Percentiles rank a stretch among this genome's conserved stretches.
These are phyloP conservation scores for Orbilia ellipsospora DNA, from an alignment of 2,329 filamentous ascomycete genomes.

Conservation along the genomic window DNA sequence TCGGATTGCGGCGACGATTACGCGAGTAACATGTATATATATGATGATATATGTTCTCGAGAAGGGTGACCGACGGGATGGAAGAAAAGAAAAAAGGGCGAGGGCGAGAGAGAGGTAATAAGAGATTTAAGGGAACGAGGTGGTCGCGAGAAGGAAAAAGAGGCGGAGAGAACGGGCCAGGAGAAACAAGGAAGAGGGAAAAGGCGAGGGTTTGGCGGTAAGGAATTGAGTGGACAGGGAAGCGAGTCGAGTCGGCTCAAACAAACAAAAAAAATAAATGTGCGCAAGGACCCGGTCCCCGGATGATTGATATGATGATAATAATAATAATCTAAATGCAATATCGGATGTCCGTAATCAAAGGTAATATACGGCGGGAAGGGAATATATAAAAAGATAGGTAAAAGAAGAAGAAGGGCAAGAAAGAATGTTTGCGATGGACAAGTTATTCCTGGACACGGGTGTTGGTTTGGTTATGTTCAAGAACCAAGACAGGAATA, in stretches of 20 bases:
- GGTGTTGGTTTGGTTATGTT: conserved; percentile 5
- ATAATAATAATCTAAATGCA: conserved; percentile 17
- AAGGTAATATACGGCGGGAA: conserved; percentile 2
- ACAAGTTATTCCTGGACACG: conserved; percentile 12
- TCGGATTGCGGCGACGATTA: conserved; percentile 33
- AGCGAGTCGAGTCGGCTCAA: conserved; percentile 51
- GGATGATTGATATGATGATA: conserved; percentile 9
- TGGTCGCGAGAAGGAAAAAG: conserved; percentile 36
- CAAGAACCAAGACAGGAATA: conserved; percentile 9
- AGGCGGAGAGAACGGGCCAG: conserved; percentile 38
- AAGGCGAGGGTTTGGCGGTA: conserved; percentile 55
- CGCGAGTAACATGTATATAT: no score
- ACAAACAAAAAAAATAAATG: conserved; percentile 29
- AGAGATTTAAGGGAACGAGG: conserved; percentile 55
- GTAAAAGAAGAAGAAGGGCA: neutral
- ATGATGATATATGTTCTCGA: no score
- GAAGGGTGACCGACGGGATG: conserved; percentile 7
- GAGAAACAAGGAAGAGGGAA: conserved; percentile 54
- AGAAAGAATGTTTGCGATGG: neutral
- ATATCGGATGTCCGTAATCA: neutral
- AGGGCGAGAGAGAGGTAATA: conserved; percentile 55
- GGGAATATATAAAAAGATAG: conserved; percentile 8
- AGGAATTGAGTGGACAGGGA: conserved; percentile 56
- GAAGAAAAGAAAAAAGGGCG: conserved; percentile 53
- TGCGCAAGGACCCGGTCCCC: conserved; percentile 48